Evolutionary conservation across 2,329 filamentous ascomycete genomes (phyloP).

Genomic region (Epichloe amarillans): DNA sequence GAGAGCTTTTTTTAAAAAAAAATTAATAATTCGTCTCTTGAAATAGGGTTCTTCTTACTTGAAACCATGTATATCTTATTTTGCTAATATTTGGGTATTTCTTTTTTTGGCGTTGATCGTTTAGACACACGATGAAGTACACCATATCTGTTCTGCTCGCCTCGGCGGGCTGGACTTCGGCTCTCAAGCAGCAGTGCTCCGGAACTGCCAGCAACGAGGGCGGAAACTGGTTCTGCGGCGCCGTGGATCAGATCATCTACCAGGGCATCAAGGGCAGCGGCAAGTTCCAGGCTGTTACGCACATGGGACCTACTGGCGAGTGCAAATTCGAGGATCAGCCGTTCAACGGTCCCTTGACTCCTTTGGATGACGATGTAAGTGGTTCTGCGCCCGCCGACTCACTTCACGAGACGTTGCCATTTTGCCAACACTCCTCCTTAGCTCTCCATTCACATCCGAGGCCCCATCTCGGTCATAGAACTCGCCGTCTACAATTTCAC

Average conservation of each 20-base stretch:
- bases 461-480: constrained; percentile 52
- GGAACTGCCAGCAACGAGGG: constrained; percentile 22
- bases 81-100: background rate
- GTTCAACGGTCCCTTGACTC: constrained; percentile 50
- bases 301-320: constrained; percentile 40
- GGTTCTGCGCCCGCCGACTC: background rate
- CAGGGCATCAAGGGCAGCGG: constrained; percentile 45
- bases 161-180: constrained; percentile 17
- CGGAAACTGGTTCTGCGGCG: constrained; percentile 54
- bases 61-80: background rate
- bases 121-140: constrained; percentile 18
- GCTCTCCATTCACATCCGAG: constrained; percentile 62
- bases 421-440: constrained; percentile 18
- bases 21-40: too few relatives aligned
- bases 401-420: background rate
- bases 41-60: too few relatives aligned
- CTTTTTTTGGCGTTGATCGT: background rate
- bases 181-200: constrained; percentile 21
- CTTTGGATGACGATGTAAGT: constrained; percentile 57
- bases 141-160: constrained; percentile 14
- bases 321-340: constrained; percentile 39
- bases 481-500: constrained; percentile 55
- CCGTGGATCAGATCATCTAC: constrained; percentile 56
- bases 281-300: constrained; percentile 49
- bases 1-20: too few relatives aligned